Evolutionary conservation across 495 filamentous ascomycete species (phyloP), one percentile per base, ranked within the genome.

Genomic region (Podospora conica): DNA sequence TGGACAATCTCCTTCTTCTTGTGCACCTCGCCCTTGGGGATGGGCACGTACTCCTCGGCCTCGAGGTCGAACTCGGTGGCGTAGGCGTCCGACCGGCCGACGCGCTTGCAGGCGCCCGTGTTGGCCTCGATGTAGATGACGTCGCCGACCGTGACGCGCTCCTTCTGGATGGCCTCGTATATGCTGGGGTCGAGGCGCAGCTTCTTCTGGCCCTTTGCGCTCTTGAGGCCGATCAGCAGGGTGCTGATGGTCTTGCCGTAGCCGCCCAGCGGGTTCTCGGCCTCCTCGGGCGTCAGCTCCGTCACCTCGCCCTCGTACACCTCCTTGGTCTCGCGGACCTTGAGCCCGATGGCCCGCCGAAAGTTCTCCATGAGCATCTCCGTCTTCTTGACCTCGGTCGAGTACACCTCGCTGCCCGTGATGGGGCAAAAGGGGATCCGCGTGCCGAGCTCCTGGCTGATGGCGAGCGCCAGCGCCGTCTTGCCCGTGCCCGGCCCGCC

Each of bases 1-100:
- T 98, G 95, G n/a, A 98, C 95, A 64, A 98, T 94, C 80, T 98
- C 95, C 82, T 98, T 98, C 86, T 97, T 97, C 84, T 98, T 98
- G 80, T 97, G 95, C 53, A 98, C 95, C 71, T 98, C 95, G 54
- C 95, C 95, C 79, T 98, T 97, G 21, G 95, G 95, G 65, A 98
- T 95, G 5, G 95, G 95, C 59, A 98, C 95, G 76, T 98, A 98
- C 76, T 98, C 95, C 74, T 98, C 95, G 0, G 95, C 95, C 81
- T 98, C 95, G 21, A 97, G 87, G 80, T 98, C 95, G 76, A 98
- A 98, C 73, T 98, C 95, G 21, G 95, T 98, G 22, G 92, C 92
- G 76, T 97, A 98, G 22, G 95, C 94, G 73, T 98, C 96, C 9
- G 91, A 95, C 66, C 95, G 84, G 20, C 95, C 95, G 9, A 98